Base-by-base conservation (phyloP, 2,329 filamentous ascomycete species). In the Alternaria angustiovoidea region DNA sequence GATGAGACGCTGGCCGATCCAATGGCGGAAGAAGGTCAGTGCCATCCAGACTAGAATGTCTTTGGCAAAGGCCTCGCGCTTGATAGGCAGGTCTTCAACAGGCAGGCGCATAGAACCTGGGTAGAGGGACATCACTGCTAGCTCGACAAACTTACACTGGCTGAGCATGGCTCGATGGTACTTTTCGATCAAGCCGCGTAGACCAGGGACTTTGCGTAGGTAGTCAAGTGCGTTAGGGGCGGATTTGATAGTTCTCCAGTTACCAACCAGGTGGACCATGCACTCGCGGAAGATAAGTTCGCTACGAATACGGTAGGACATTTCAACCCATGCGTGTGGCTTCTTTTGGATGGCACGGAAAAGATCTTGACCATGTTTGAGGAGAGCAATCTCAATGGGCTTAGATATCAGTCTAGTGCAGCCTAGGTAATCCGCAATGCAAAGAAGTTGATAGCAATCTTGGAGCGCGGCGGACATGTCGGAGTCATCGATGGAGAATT, bases 21-120 rank as follows among this genome's bases (percentile, higher is more conserved):
- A 85, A 67, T 85, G 81, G 1, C 81, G 80, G 68, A 83, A 81
- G 51, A 83, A 79, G 7, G 66, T 69, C 7, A 85, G 72, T 4
- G 79, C 80, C 72, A 85, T 82, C 84, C 84, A 86, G 63, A 81
- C 76, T 60, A 84, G 78, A 59, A 86, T 82, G 60, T 85, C 81
- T 58, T 78, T 81, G 20, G 76, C 72, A 62, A 84, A 85, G 16
- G 75, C 74, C 44, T 80, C 78, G 34, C 82, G 80, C 53, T 75
- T 77, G 53, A 78, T 75, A 11, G 81, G 72, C 1, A 70, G 61
- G 16, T 70, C 67, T 4, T 76, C 62, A 11, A 64, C 66, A 7
- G 69, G 68, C 1, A 65, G 63, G 18, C 72, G 65, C 36, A 75
- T 72, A 8, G 68, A 60, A 22, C 70, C 71, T 1, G 75, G 74